Evolutionary conservation across 805 yeast species (phyloP).

Genomic region (Blastobotrys americana): DNA sequence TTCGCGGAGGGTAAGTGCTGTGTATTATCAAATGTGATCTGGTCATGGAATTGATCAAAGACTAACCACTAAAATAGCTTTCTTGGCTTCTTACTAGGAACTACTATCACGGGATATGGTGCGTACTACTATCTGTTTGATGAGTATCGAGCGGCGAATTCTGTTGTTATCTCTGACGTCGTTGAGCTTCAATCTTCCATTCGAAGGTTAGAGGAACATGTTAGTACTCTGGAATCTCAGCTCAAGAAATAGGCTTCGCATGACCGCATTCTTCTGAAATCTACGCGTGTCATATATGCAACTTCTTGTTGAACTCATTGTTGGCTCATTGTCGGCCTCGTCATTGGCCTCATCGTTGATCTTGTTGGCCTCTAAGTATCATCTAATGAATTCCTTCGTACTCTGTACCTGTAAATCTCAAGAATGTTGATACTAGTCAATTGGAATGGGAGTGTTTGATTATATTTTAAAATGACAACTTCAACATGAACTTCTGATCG

Average conservation of each 20-base stretch:
- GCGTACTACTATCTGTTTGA: conserved; percentile 74
- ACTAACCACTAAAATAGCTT: conserved; percentile 31
- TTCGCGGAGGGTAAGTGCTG: conserved; percentile 37
- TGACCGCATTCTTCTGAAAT: too few species aligned
- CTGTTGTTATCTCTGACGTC: conserved; percentile 68
- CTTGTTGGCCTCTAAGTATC: too few species aligned
- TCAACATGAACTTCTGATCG: too few species aligned
- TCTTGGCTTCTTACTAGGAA: conserved; percentile 74
- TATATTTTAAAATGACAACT: too few species aligned
- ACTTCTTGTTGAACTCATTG: too few species aligned
- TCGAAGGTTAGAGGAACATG: conserved; percentile 59
- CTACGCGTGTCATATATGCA: too few species aligned
- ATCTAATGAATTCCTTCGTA: too few species aligned
- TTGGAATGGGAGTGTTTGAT: too few species aligned
- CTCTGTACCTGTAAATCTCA: too few species aligned
- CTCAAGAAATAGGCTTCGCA: conserved; percentile 8
- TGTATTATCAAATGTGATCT: not conserved
- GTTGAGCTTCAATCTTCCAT: conserved; percentile 62
- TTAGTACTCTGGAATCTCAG: conserved; percentile 30
- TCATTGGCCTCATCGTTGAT: too few species aligned
- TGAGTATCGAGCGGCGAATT: conserved; percentile 66
- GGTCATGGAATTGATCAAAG: not conserved
- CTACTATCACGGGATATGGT: conserved; percentile 62
- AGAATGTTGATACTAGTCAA: too few species aligned
- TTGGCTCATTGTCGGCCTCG: too few species aligned